Conservation (phyloP, 2,329 filamentous ascomycete species). For the Colletotrichum eleusines region DNA sequence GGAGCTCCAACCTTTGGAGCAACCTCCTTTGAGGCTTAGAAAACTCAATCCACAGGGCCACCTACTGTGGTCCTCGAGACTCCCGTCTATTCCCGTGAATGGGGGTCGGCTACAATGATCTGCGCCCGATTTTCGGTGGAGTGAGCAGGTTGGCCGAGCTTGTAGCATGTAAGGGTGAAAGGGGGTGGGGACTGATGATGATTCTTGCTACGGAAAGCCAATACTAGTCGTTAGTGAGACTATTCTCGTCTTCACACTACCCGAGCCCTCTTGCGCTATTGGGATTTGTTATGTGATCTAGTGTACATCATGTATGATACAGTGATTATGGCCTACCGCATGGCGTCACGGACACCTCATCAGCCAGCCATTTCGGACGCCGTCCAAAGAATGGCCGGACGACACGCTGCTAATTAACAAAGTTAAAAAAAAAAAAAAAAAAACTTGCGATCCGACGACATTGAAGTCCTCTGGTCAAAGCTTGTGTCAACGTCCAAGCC, state of each 20-base stretch:
- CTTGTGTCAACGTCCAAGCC: slow-evolving; percentile 23
- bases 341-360: slow-evolving; percentile 35
- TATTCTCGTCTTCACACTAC: not conserved
- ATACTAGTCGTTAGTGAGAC: not conserved
- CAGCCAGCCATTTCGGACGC: slow-evolving; percentile 27
- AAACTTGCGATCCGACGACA: not conserved
- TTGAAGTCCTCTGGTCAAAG: slow-evolving; percentile 9
- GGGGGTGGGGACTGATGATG: not conserved
- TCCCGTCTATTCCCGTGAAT: slow-evolving; percentile 38
- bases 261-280: not conserved
- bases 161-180: not conserved
- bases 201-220: slow-evolving; percentile 7
- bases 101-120: slow-evolving; percentile 9
- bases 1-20: not conserved
- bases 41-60: not conserved
- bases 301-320: too few relatives aligned
- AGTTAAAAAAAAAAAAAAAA: not conserved
- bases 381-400: slow-evolving; percentile 18
- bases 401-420: slow-evolving; percentile 27
- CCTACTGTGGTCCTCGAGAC: slow-evolving; percentile 1
- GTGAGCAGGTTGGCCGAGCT: slow-evolving; percentile 8
- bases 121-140: slow-evolving; percentile 13
- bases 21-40: not conserved
- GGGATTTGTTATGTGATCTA: too few relatives aligned
- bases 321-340: slow-evolving; percentile 20